These are phyloP conservation scores for Pythium diclinum DNA, from an alignment of 352 stramenopile genomes.

Conservation along the genomic window DNA sequence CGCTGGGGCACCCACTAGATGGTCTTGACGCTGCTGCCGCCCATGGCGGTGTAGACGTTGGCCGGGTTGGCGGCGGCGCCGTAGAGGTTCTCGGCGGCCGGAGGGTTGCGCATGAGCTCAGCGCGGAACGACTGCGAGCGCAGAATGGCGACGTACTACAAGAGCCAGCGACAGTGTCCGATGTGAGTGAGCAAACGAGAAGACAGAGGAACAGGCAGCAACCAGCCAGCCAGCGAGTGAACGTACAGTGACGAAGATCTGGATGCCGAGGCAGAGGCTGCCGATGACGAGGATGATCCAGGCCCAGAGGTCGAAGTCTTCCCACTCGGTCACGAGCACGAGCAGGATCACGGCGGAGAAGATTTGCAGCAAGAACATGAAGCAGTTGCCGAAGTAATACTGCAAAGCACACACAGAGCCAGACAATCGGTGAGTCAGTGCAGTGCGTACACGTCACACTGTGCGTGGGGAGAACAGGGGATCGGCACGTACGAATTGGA, in stretches of 20 bases:
- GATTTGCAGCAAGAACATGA: slow-evolving; percentile 74
- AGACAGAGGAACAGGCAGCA: neutral
- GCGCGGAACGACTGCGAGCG: slow-evolving; percentile 73
- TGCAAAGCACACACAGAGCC: slow-evolving; percentile 12
- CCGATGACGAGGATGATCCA: slow-evolving; percentile 72
- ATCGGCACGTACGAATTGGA: slow-evolving; percentile 69
- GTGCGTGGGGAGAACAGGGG: neutral
- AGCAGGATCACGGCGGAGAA: slow-evolving; percentile 73
- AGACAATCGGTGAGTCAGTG: neutral
- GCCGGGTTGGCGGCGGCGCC: slow-evolving; percentile 33
- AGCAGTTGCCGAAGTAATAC: slow-evolving; percentile 88
- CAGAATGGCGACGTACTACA: slow-evolving; percentile 70
- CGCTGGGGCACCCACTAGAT: slow-evolving; percentile 37
- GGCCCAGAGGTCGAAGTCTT: slow-evolving; percentile 68
- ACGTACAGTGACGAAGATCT: slow-evolving; percentile 68
- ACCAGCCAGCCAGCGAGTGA: slow-evolving; percentile 1
- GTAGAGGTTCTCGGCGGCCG: slow-evolving; percentile 75
- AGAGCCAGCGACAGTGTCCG: neutral
- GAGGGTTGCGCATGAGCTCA: slow-evolving; percentile 82
- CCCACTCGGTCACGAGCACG: slow-evolving; percentile 75
- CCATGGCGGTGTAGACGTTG: slow-evolving; percentile 69
- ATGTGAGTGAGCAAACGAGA: neutral
- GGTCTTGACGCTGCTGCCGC: slow-evolving; percentile 67
- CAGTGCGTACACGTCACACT: neutral
- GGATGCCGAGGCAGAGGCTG: slow-evolving; percentile 58